phyloP scores from a whole-genome alignment of 2,329 filamentous ascomycete genomes.

The Cladophialophora carrionii region DNA sequence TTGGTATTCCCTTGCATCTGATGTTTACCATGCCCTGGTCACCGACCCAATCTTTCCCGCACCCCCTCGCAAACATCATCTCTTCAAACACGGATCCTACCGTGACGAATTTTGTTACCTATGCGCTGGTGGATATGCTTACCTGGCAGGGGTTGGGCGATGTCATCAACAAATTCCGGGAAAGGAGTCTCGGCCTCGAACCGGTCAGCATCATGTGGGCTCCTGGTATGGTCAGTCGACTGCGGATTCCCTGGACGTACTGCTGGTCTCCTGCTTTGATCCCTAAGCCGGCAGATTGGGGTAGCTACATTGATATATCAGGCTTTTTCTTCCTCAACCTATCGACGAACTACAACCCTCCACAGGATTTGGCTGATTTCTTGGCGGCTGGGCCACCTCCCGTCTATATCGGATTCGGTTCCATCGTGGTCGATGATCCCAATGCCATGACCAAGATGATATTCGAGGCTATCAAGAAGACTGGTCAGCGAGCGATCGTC shows the following conservation, averaged over 20 bases:
- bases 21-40: constrained; percentile 98
- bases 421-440: constrained; percentile 78
- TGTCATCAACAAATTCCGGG: constrained; percentile 84
- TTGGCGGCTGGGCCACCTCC: constrained; percentile 70
- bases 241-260: constrained; percentile 84
- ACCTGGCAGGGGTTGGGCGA: constrained; percentile 92
- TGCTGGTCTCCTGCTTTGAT: constrained; percentile 85
- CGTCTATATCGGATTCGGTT: constrained; percentile 81
- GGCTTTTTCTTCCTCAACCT: constrained; percentile 77
- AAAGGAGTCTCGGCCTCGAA: constrained; percentile 73
- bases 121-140: constrained; percentile 84
- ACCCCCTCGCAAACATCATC: constrained; percentile 81
- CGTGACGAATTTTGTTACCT: constrained; percentile 82
- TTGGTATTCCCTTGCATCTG: constrained; percentile 76
- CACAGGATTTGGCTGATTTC: constrained; percentile 67
- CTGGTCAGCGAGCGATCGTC: constrained; percentile 75
- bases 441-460: constrained; percentile 71
- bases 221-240: constrained; percentile 73
- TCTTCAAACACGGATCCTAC: constrained; percentile 73
- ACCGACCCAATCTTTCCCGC: constrained; percentile 80
- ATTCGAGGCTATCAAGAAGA: constrained; percentile 68
- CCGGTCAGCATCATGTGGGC: constrained; percentile 80
- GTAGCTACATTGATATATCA: constrained; percentile 68
- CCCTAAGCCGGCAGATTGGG: constrained; percentile 79
- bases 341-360: constrained; percentile 67